These are phyloP conservation scores for Mycena capillaripes DNA, from an alignment of 768 basidiomycete genomes.

Conservation along the genomic window DNA sequence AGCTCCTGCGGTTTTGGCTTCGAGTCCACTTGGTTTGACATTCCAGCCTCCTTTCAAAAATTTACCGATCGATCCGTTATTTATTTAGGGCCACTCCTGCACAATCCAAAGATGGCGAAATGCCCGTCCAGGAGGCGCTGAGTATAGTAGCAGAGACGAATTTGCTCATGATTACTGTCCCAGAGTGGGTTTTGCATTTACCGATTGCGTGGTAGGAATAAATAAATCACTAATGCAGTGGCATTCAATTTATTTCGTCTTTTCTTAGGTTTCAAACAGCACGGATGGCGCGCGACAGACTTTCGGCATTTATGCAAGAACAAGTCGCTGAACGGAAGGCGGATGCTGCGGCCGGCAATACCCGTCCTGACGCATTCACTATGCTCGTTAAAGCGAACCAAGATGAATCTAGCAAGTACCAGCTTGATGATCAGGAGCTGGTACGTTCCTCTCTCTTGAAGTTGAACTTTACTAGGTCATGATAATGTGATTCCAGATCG, in stretches of 20 bases:
- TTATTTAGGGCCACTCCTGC: constrained; percentile 47
- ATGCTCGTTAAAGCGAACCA: constrained; percentile 53
- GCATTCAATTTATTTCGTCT: not conserved
- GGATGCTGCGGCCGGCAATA: constrained; percentile 42
- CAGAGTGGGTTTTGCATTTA: constrained; percentile 55
- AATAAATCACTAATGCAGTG: not conserved
- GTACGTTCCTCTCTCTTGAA: constrained; percentile 46
- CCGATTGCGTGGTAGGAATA: constrained; percentile 51
- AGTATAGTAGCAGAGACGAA: constrained; percentile 48
- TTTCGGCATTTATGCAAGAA: constrained; percentile 53
- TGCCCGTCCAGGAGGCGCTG: constrained; percentile 56
- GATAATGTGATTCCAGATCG: constrained; percentile 52
- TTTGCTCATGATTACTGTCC: constrained; percentile 45
- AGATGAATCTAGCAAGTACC: constrained; percentile 53
- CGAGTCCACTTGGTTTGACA: constrained; percentile 53
- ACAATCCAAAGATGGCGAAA: constrained; percentile 48
- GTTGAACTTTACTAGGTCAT: constrained; percentile 47
- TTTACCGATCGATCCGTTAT: not conserved
- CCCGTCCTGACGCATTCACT: constrained; percentile 53
- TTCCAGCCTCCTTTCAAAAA: not conserved
- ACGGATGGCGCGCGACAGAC: constrained; percentile 47
- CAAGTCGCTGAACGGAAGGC: constrained; percentile 53
- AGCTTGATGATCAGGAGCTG: constrained; percentile 57
- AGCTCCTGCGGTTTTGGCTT: constrained; percentile 64
- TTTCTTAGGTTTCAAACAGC: constrained; percentile 3